Evolutionary conservation across 2,329 filamentous ascomycete genomes (phyloP), one percentile per base, ranked within the genome.

Genomic region (Colletotrichum euphorbiae): DNA sequence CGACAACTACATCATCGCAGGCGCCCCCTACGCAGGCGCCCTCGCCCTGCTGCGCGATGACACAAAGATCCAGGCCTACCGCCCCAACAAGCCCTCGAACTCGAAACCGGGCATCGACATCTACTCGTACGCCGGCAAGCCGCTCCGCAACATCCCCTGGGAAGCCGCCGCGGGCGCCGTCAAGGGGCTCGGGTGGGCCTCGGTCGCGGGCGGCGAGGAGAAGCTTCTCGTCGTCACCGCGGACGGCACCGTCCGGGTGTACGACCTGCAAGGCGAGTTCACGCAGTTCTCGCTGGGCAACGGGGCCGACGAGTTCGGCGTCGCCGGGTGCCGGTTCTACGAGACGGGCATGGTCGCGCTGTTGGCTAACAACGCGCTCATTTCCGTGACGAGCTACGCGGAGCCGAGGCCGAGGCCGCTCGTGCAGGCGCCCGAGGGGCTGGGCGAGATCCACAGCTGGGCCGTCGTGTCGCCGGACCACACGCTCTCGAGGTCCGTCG

Each of bases 201-300:
- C 97, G 75, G 54, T 68, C 3, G 52, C 46, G 3, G 65, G 65
- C 40, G 65, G 61, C 46, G 93, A 98, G 72, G 96, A 99, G 83
- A 91, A 92, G 76, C 85, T 99, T 52, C 83, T 99, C 4, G 91
- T 98, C 0, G 90, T 98, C 58, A 93, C 94, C 9, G 88, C 92
- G 60, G 95, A 99, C 75, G 96, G 96, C 24, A 95, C 90, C 1
- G 95, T 98, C 48, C 87, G 94, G 69, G 96, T 93, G 78, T 98
- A 94, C 77, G 93, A 96, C 75, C 82, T 99, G n/a, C 92, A 97
- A 77, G 93, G 92, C 70, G 95, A 98, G 77, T 99, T 99, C 77
- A 93, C 91, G 15, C 94, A 97, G 67, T 99, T 98, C 79, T 94
- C 93, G 1, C 84, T 99, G 0, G 96, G 95, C 61, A 91, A 97